These are phyloP conservation scores for Magnolia changhungtana DNA, from an alignment of 164 flowering plant species.

Conservation along the genomic window DNA sequence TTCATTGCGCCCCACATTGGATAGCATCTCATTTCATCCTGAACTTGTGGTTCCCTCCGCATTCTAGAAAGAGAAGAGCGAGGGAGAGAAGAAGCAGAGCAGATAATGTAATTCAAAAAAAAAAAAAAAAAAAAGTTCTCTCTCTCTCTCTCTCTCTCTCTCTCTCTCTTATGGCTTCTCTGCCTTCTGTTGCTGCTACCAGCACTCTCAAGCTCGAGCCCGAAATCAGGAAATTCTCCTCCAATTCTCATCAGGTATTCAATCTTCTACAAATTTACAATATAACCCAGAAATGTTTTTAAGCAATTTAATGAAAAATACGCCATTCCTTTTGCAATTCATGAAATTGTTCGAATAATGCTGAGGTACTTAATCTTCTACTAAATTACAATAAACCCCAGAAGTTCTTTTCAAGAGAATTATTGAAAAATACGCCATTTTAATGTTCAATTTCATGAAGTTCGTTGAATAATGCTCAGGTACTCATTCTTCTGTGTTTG, in stretches of 20 bases:
- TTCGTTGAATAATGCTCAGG: too few species aligned
- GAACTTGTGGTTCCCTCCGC: conserved; percentile 5
- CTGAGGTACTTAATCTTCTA: not conserved
- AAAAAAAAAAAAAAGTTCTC: not conserved
- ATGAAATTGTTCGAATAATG: too few species aligned
- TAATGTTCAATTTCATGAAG: not conserved
- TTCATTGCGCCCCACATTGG: not conserved
- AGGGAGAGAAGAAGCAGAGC: not conserved
- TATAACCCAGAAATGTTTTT: too few species aligned
- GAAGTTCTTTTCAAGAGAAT: not conserved
- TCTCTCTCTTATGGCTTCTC: conserved; percentile 57
- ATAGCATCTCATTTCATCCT: not conserved
- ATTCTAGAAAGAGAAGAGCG: not conserved
- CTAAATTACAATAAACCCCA: not conserved
- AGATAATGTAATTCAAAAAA: conserved; percentile 3
- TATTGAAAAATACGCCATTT: not conserved
- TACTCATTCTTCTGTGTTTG: too few species aligned
- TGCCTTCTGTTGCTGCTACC: conserved; percentile 54
- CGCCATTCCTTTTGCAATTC: too few species aligned
- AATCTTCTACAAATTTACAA: not conserved
- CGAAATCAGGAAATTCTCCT: conserved; percentile 39
- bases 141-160: conserved; percentile 7
- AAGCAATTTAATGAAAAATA: too few species aligned
- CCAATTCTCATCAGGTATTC: conserved; percentile 45
- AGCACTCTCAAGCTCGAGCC: conserved; percentile 52